These are phyloP conservation scores for Musa balbisiana DNA, from an alignment of 202 grass and related monocot species.

Conservation along the genomic window DNA sequence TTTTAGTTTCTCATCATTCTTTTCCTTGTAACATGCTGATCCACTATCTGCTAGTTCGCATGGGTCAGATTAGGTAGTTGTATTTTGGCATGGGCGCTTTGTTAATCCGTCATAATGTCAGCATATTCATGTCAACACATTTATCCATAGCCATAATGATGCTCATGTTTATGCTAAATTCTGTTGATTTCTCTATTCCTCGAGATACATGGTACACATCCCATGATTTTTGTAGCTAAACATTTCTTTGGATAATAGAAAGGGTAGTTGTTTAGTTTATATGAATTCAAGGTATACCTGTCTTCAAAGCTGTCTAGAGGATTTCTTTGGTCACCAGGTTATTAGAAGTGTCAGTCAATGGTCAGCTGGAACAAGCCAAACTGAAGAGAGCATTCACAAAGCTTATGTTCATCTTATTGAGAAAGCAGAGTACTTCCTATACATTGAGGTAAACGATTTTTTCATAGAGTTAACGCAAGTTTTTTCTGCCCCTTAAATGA, in stretches of 20 bases:
- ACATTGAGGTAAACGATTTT: constrained; percentile 55
- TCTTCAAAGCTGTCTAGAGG: background rate
- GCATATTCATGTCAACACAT: background rate
- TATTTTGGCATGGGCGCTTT: background rate
- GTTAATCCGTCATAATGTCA: background rate
- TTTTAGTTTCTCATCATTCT: background rate
- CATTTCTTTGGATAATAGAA: background rate
- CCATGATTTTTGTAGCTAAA: background rate
- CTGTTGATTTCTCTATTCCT: too few species aligned
- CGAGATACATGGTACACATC: background rate
- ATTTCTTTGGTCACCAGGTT: constrained; percentile 33
- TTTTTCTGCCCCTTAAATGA: background rate
- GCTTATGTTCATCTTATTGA: constrained; percentile 76
- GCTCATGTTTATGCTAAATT: too few species aligned
- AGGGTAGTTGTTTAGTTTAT: constrained; percentile 1
- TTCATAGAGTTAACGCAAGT: background rate
- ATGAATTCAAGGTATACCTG: background rate
- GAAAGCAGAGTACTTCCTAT: constrained; percentile 76
- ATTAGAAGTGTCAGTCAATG: constrained; percentile 69
- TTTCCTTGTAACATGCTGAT: background rate
- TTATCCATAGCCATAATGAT: background rate
- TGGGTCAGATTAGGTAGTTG: background rate
- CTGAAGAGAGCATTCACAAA: constrained; percentile 87
- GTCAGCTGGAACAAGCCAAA: constrained; percentile 75
- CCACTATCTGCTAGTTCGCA: background rate